phyloP scores from a whole-genome alignment of 805 yeast species.

The Debaryomyces hansenii region DNA sequence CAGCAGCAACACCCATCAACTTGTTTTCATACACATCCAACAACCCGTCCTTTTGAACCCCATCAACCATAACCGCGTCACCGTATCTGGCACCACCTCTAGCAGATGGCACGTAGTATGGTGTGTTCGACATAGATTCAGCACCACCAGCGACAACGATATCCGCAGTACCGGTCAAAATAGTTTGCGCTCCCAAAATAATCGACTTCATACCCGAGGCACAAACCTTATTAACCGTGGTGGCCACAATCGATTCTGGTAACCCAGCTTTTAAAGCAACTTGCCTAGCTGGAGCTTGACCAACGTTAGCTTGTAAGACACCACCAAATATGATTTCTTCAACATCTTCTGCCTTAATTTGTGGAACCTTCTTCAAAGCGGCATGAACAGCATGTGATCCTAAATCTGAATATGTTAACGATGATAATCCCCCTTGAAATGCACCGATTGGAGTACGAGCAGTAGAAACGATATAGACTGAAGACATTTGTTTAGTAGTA shows the following conservation, averaged over 20 bases:
- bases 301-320: constrained; percentile 88
- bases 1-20: constrained; percentile 98
- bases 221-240: constrained; percentile 95
- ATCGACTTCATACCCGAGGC: constrained; percentile 94
- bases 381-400: constrained; percentile 92
- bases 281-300: constrained; percentile 98
- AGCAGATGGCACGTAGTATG: constrained; percentile 84
- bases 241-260: constrained; percentile 74
- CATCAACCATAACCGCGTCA: constrained; percentile 76
- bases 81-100: constrained; percentile 92
- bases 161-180: constrained; percentile 85
- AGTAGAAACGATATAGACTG: constrained; percentile 84
- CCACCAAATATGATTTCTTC: constrained; percentile 93
- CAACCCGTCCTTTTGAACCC: constrained; percentile 89
- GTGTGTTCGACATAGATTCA: constrained; percentile 95
- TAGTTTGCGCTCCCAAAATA: constrained; percentile 87
- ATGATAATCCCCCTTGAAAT: constrained; percentile 79
- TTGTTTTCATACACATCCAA: constrained; percentile 84
- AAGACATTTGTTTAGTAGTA: constrained; percentile 1
- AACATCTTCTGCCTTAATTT: constrained; percentile 71
- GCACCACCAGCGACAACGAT: constrained; percentile 97
- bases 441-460: constrained; percentile 97
- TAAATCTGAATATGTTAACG: constrained; percentile 77
- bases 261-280: constrained; percentile 91
- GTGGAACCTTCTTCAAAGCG: constrained; percentile 81